phyloP scores from a whole-genome alignment of 768 basidiomycete species.

The Panus rudis region DNA sequence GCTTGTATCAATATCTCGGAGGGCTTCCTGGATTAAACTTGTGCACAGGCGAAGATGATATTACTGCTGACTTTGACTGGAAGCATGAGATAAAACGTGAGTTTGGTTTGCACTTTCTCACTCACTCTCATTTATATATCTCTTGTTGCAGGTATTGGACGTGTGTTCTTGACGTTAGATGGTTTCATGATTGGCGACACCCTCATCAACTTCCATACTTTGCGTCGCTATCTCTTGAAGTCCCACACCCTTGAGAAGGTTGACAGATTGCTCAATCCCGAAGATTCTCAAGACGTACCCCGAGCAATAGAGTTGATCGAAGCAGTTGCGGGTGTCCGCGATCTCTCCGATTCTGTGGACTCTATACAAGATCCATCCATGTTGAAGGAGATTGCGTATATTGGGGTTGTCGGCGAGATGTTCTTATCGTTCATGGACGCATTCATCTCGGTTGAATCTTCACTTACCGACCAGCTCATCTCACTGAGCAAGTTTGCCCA shows the following conservation, averaged over 20 bases:
- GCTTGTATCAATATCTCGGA: constrained; percentile 10
- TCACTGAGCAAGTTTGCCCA: constrained; percentile 12
- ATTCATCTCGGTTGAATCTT: constrained; percentile 2
- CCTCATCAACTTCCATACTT: constrained; percentile 10
- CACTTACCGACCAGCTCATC: constrained; percentile 6
- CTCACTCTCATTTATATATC: no score
- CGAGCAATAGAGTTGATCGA: constrained; percentile 21
- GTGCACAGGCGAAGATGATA: constrained; percentile 8
- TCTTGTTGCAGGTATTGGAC: constrained; percentile 11
- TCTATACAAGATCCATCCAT: no score
- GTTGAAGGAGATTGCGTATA: constrained; percentile 9
- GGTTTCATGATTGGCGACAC: constrained; percentile 12
- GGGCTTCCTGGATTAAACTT: constrained; percentile 14
- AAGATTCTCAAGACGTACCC: constrained; percentile 21
- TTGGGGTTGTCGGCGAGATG: constrained; percentile 24
- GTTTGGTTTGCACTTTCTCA: no score
- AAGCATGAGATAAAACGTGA: constrained; percentile 16
- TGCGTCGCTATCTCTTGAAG: constrained; percentile 4
- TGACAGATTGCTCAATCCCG: constrained; percentile 12
- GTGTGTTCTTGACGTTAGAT: constrained; percentile 7
- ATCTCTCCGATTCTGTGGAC: constrained; percentile 13
- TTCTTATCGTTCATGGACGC: constrained; percentile 11
- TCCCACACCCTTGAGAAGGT: no score
- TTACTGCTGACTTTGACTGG: constrained; percentile 13
- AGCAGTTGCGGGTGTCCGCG: constrained; percentile 13